Percentiles rank a stretch among this genome's conserved stretches.
These are phyloP conservation scores for Trichoderma atroviride DNA, from an alignment of 2,329 filamentous ascomycete species.

Conservation along the genomic window DNA sequence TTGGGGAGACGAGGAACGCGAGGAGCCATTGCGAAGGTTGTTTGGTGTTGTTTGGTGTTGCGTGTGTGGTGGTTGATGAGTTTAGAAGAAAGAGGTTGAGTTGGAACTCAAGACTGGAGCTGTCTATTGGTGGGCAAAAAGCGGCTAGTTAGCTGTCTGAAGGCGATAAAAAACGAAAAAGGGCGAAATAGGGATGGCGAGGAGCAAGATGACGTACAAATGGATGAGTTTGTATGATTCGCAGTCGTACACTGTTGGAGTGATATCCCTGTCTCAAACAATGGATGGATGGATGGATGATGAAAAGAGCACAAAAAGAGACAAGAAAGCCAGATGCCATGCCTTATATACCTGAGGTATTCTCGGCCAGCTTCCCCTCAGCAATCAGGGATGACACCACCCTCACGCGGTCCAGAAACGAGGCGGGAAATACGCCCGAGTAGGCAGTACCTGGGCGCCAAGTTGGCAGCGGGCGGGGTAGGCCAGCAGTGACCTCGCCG, in stretches of 20 bases:
- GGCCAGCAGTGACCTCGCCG: background rate
- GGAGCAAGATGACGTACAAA: background rate
- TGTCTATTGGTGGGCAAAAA: background rate
- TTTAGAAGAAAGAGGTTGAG: background rate
- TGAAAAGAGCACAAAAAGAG: background rate
- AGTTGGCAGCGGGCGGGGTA: conserved; percentile 17
- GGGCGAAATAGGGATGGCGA: background rate
- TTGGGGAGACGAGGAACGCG: conserved; percentile 52
- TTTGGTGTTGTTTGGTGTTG: conserved; percentile 26
- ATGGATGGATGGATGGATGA: background rate
- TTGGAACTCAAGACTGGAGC: background rate
- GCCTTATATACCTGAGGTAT: conserved; percentile 16
- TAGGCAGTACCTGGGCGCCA: background rate
- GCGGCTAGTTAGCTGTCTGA: background rate
- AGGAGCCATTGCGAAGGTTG: conserved; percentile 49
- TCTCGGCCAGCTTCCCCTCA: background rate
- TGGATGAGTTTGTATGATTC: background rate
- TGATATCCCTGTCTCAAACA: background rate
- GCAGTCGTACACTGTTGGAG: background rate
- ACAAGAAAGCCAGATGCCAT: background rate
- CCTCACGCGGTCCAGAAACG: conserved; percentile 19
- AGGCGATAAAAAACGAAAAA: background rate
- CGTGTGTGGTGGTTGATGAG: background rate
- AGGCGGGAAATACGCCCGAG: conserved; percentile 11
- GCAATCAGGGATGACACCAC: conserved; percentile 22